phyloP scores from a whole-genome alignment of 371 early-diverging fungal genomes.

The Syncephalastrum racemosum region DNA sequence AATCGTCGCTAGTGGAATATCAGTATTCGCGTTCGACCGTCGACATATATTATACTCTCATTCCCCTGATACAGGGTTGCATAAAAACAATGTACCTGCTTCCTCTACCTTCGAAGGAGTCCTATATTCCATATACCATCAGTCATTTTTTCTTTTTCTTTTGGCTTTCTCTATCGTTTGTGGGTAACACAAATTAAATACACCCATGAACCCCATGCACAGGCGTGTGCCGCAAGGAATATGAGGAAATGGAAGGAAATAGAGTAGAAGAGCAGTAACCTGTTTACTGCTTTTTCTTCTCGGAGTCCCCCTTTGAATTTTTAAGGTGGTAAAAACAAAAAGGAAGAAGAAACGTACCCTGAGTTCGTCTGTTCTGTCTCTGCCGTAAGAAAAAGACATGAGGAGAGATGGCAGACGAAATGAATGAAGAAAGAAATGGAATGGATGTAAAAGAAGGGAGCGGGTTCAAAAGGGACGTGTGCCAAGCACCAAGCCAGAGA shows the following conservation, averaged over 20 bases:
- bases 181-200: background rate
- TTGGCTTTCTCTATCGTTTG: background rate
- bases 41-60: background rate
- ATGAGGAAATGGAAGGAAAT: too few relatives aligned
- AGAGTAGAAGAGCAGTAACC: too few relatives aligned
- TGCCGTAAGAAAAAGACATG: conserved; percentile 17
- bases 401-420: conserved; percentile 1
- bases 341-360: conserved; percentile 13
- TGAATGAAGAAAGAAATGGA: background rate
- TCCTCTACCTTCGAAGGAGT: conserved; percentile 14
- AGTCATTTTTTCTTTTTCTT: background rate
- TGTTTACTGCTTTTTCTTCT: too few relatives aligned
- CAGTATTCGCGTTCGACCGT: too few relatives aligned
- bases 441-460: conserved; percentile 1
- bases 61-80: background rate
- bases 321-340: background rate
- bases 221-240: too few relatives aligned
- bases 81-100: conserved; percentile 8
- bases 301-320: too few relatives aligned
- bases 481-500: background rate
- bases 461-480: too few relatives aligned
- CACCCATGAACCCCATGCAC: background rate
- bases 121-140: conserved; percentile 8
- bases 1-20: conserved; percentile 23
- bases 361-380: conserved; percentile 24